These are phyloP conservation scores for Hemileia vastatrix DNA, from an alignment of 1,284 basidiomycete genomes.

Conservation along the genomic window DNA sequence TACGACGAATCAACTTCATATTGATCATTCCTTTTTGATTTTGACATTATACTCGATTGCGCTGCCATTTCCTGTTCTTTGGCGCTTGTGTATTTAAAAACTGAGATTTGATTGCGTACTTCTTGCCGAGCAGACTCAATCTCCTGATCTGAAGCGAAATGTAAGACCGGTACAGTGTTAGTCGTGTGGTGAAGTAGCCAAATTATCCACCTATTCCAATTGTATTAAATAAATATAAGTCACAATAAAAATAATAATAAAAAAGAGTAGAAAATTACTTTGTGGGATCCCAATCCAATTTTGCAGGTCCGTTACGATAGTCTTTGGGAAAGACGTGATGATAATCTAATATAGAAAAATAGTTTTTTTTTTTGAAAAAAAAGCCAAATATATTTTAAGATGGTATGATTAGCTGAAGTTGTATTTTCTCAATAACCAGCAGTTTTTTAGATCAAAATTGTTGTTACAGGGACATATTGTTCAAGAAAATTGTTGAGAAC, in stretches of 20 bases:
- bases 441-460: too few relatives aligned
- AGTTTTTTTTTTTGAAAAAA: not conserved
- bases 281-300: conserved; percentile 64
- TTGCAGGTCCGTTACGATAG: conserved; percentile 53
- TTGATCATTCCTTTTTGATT: not conserved
- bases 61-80: conserved; percentile 3
- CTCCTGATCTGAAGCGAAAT: conserved; percentile 54
- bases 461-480: too few relatives aligned
- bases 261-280: conserved; percentile 48
- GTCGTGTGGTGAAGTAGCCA: conserved; percentile 53
- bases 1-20: not conserved
- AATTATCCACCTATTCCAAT: conserved; percentile 53
- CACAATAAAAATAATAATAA: not conserved
- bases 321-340: conserved; percentile 70
- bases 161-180: conserved; percentile 49
- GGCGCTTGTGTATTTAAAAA: not conserved
- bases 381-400: not conserved
- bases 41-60: not conserved
- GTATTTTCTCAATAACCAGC: too few relatives aligned
- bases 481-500: too few relatives aligned
- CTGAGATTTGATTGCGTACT: not conserved
- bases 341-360: conserved; percentile 7
- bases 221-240: not conserved
- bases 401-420: not conserved
- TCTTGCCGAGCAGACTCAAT: conserved; percentile 38